Conservation (phyloP, 176 grass and related monocot species). For the Oryza longistaminata region DNA sequence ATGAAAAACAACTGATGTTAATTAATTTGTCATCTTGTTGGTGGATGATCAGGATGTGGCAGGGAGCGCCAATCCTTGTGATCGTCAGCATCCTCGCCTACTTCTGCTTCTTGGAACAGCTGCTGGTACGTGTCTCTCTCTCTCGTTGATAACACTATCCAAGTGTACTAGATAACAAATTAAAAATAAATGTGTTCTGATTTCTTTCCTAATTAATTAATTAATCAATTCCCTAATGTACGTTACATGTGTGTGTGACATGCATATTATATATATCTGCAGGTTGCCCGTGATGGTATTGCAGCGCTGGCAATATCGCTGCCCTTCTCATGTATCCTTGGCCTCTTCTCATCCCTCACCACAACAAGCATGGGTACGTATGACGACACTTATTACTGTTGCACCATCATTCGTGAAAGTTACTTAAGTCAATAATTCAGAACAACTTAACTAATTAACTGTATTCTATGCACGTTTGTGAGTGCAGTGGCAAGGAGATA, state of each 20-base stretch:
- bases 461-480: background rate
- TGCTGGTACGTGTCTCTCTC: slow-evolving; percentile 51
- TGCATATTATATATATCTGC: background rate
- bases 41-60: slow-evolving; percentile 51
- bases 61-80: slow-evolving; percentile 76
- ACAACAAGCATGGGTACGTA: slow-evolving; percentile 74
- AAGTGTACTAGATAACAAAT: too few relatives aligned
- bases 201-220: background rate
- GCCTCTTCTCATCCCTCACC: slow-evolving; percentile 79
- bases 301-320: slow-evolving; percentile 77
- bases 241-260: background rate
- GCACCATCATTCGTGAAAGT: background rate
- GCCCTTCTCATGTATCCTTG: slow-evolving; percentile 87
- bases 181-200: too few relatives aligned
- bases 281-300: slow-evolving; percentile 59
- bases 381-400: background rate
- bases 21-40: slow-evolving; percentile 16
- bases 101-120: slow-evolving; percentile 94
- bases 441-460: background rate
- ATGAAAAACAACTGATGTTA: background rate
- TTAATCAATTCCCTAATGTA: background rate
- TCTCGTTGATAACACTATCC: background rate
- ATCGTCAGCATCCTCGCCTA: slow-evolving; percentile 84
- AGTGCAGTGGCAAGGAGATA: slow-evolving; percentile 65
- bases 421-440: background rate